Percentiles rank a stretch among this genome's conserved stretches.
phyloP scores from a whole-genome alignment of 768 basidiomycete species.

The Amanita brunnescens region DNA sequence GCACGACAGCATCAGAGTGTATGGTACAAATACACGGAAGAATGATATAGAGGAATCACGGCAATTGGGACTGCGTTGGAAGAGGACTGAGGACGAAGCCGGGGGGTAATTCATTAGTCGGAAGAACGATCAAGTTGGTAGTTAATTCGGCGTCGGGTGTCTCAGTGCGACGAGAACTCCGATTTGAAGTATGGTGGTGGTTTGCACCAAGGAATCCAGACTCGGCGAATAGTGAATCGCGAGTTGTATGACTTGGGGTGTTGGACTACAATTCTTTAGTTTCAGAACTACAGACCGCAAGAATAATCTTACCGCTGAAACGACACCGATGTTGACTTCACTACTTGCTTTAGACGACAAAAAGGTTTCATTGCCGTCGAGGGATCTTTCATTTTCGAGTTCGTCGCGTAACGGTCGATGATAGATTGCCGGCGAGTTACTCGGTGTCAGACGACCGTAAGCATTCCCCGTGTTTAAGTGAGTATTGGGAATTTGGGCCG shows the following conservation, averaged over 20 bases:
- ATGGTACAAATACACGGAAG: neutral
- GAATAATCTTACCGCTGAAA: slow-evolving; percentile 34
- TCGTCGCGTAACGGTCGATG: slow-evolving; percentile 2
- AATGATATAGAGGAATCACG: neutral
- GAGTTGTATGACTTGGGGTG: slow-evolving; percentile 15
- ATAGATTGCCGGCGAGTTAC: neutral
- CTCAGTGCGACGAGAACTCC: neutral
- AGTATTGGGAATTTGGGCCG: neutral
- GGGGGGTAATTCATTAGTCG: slow-evolving; percentile 25
- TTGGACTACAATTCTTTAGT: slow-evolving; percentile 25
- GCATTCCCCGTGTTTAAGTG: neutral
- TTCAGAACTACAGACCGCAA: neutral
- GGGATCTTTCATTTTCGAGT: neutral
- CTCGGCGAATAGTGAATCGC: neutral
- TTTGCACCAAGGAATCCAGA: neutral
- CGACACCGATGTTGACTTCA: slow-evolving; percentile 27
- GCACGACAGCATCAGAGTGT: neutral
- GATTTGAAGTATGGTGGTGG: neutral
- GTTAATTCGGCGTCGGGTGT: slow-evolving; percentile 1
- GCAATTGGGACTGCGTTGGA: neutral
- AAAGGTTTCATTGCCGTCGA: neutral
- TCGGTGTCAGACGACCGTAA: neutral
- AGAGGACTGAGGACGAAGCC: slow-evolving; percentile 33
- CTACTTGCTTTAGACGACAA: slow-evolving; percentile 14
- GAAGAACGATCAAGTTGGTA: slow-evolving; percentile 17